Evolutionary conservation across 2,329 filamentous ascomycete genomes (phyloP).

Genomic region (Ophiocordyceps polyrhachis-furcata): DNA sequence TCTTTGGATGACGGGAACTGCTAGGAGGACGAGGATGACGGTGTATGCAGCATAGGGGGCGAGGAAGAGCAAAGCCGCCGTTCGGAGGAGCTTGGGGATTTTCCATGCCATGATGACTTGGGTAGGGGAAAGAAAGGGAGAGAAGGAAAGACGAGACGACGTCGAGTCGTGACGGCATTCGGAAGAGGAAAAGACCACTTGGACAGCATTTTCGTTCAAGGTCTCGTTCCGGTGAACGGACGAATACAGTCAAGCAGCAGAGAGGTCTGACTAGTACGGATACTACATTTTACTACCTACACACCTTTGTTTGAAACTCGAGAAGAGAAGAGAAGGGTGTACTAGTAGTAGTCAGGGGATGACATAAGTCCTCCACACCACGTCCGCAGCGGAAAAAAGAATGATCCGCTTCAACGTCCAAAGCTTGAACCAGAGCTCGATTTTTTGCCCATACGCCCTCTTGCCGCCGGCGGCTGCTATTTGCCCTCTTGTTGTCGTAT

Average conservation of each 20-base stretch:
- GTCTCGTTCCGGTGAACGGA: background rate
- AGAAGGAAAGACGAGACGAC: background rate
- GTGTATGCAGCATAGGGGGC: conserved; percentile 46
- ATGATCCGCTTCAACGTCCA: too few species aligned
- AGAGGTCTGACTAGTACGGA: too few species aligned
- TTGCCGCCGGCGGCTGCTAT: background rate
- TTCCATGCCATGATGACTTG: background rate
- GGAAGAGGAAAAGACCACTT: background rate
- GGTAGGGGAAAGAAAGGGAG: background rate
- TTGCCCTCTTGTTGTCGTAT: conserved; percentile 6
- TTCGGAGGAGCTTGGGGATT: conserved; percentile 11
- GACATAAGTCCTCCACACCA: too few species aligned
- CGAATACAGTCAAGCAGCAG: too few species aligned
- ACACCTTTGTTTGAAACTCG: too few species aligned
- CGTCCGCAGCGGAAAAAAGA: too few species aligned
- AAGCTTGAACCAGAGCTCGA: background rate
- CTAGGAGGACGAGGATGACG: conserved; percentile 43
- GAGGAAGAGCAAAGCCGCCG: conserved; percentile 33
- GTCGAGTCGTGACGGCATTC: background rate
- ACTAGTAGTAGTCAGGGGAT: too few species aligned
- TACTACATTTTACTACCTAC: too few species aligned
- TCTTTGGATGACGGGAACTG: conserved; percentile 56
- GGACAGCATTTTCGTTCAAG: background rate
- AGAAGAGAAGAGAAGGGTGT: too few species aligned
- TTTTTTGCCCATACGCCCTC: background rate